Evolutionary conservation across 1,284 basidiomycete species (phyloP), one percentile per base, ranked within the genome.

Genomic region (Violaceomyces palustris): DNA sequence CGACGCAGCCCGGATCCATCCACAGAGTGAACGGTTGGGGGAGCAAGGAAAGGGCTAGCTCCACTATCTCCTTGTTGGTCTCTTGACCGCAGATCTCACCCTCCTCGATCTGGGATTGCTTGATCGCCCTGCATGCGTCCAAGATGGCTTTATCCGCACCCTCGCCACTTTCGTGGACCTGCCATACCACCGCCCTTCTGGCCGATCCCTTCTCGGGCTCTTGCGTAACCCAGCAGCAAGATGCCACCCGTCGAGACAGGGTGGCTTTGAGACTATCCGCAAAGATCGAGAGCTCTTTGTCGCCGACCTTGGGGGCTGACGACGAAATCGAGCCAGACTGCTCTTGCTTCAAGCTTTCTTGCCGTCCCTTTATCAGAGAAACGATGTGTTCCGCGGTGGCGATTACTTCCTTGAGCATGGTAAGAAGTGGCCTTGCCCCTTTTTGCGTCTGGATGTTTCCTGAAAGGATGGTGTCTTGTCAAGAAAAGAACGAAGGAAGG

Each of bases 1-100:
- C 55, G 11, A 67, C 64, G 37, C 64, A 67, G 31, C 56, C 55
- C 5, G 64, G 61, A 38, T 67, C 64, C 38, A 67, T 55, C 64
- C 64, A 67, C 9, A 67, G 41, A 1, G 63, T 67, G 38, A 63
- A 64, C 9, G 39, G 21, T 11, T 28, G 5, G 3, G 48, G 49
- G 6, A 63, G 42, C 56, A 50, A 60, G 4, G 40, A n/a, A 5
- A 54, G 33, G 8, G 51, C 56, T 4, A 34, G 32, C 12, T 34
- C 32, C 2, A 60, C 36, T 10, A 37, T 28, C 2, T 47, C 42
- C 10, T 43, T 45, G 14, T 35, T 41, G 22, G 35, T 14, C 15
- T 4, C 42, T 26, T 14, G 36, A 45, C 11, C 22, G 18, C 45
- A 25, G 25, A 55, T 38, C 38, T 54, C 41, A 28, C 42, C 45